Conservation (phyloP, 768 basidiomycete genomes). For the Leccinum truebloodii region DNA sequence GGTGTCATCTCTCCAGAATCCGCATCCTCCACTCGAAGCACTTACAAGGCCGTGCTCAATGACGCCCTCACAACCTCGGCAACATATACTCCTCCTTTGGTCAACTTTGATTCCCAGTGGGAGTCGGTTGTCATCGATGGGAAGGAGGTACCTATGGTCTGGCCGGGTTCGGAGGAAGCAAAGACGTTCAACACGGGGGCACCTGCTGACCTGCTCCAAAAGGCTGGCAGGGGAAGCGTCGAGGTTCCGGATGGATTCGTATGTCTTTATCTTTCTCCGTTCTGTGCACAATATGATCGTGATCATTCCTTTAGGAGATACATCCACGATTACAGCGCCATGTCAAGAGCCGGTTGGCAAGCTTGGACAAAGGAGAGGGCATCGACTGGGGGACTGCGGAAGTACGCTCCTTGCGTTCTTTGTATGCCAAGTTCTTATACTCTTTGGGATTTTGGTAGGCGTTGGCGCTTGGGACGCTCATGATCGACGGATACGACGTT, state of each 20-base stretch:
- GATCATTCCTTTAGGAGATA: conserved; percentile 53
- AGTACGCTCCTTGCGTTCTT: conserved; percentile 37
- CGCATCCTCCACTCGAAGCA: conserved; percentile 50
- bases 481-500: conserved; percentile 80
- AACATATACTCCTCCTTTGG: conserved; percentile 47
- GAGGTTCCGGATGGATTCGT: conserved; percentile 61
- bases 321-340: conserved; percentile 80
- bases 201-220: conserved; percentile 45
- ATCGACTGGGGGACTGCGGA: conserved; percentile 92
- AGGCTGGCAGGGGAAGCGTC: conserved; percentile 72
- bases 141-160: conserved; percentile 36
- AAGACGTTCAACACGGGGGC: conserved; percentile 71
- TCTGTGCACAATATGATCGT: background rate
- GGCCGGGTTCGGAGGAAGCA: conserved; percentile 61
- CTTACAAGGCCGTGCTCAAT: conserved; percentile 67
- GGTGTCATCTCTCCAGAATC: conserved; percentile 49
- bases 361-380: conserved; percentile 65
- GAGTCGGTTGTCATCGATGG: conserved; percentile 18
- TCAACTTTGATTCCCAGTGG: conserved; percentile 75
- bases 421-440: background rate
- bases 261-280: conserved; percentile 28
- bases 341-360: conserved; percentile 72
- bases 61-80: conserved; percentile 53
- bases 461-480: conserved; percentile 83
- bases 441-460: conserved; percentile 46